Percentiles rank a stretch among this genome's conserved stretches.
Evolutionary conservation across 306 rosid genomes (phyloP).

Genomic region (Geum urbanum): DNA sequence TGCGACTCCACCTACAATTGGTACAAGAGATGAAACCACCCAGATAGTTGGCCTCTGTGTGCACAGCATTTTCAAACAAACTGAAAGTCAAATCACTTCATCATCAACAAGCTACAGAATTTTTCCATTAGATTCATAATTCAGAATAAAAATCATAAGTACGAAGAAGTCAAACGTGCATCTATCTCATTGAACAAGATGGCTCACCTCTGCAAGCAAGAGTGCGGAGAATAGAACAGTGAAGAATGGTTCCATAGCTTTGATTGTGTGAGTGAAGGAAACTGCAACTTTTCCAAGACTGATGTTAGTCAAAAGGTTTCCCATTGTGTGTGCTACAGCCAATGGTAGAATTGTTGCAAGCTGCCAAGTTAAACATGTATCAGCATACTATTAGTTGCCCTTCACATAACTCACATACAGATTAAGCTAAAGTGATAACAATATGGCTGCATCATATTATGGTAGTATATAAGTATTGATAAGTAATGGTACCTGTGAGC

Average conservation of each 20-base stretch:
- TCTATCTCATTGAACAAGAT: not conserved
- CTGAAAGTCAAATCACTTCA: constrained; percentile 28
- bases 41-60: constrained; percentile 61
- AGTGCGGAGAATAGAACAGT: constrained; percentile 58
- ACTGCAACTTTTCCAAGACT: constrained; percentile 70
- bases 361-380: constrained; percentile 25
- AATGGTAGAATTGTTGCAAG: constrained; percentile 49
- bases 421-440: not conserved
- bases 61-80: constrained; percentile 34
- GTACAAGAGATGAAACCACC: constrained; percentile 85
- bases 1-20: constrained; percentile 90
- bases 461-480: not conserved
- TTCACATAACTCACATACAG: not conserved
- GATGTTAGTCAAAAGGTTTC: constrained; percentile 66
- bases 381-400: not conserved
- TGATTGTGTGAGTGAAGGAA: constrained; percentile 84
- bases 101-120: not conserved
- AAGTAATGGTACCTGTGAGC: constrained; percentile 44
- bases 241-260: constrained; percentile 80
- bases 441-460: not conserved
- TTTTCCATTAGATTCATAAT: not conserved
- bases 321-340: constrained; percentile 65
- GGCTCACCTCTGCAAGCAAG: constrained; percentile 58
- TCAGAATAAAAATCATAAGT: not conserved
- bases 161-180: not conserved